A percentile compares a stretch with the other conserved stretches of the same genome.
phyloP scores from a whole-genome alignment of 768 basidiomycete species.

The Mycena amicta region DNA sequence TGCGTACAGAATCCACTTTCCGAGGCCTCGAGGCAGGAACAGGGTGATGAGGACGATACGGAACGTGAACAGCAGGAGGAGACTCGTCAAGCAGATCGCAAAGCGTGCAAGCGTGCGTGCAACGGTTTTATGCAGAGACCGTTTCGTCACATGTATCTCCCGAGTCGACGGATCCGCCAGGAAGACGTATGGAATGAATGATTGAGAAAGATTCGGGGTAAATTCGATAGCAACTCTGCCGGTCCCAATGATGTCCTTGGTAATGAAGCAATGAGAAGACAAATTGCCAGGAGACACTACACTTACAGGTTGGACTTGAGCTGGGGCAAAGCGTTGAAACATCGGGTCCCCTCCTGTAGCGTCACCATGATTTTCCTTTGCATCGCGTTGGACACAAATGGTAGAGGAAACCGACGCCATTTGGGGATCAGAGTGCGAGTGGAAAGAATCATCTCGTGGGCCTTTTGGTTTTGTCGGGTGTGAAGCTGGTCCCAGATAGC shows the following conservation, averaged over 20 bases:
- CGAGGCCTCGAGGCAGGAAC: background rate
- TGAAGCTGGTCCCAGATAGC: conserved; percentile 4
- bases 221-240: conserved; percentile 3
- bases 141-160: background rate
- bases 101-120: conserved; percentile 8
- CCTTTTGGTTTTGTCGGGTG: background rate
- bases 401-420: background rate
- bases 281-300: background rate
- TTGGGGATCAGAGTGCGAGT: background rate
- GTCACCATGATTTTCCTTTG: background rate
- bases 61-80: conserved; percentile 1
- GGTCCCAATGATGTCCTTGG: background rate
- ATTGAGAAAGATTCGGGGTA: conserved; percentile 10
- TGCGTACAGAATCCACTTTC: background rate
- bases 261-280: background rate
- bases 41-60: conserved; percentile 7
- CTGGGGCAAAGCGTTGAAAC: background rate
- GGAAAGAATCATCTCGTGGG: background rate
- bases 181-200: conserved; percentile 10
- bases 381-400: background rate
- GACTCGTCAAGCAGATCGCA: conserved; percentile 6
- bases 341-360: background rate
- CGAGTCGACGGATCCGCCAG: background rate
- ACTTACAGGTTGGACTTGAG: background rate
- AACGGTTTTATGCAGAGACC: conserved; percentile 3